A percentile compares a stretch with the other conserved stretches of the same genome.
Conservation (phyloP, 2,329 filamentous ascomycete species). For the Scytalidium sp. region DNA sequence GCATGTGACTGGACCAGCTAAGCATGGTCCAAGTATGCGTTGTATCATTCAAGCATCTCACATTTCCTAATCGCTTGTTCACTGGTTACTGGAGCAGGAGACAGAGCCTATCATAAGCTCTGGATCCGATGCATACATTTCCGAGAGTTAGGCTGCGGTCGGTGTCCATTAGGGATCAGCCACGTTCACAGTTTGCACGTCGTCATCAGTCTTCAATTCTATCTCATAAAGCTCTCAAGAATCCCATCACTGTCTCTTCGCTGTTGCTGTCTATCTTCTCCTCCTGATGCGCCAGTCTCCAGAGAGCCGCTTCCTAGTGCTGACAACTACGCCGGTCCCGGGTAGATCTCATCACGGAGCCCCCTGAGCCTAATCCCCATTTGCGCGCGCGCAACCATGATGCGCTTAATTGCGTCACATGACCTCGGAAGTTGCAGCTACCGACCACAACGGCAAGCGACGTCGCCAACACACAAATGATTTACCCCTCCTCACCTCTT, state of each 20-base stretch:
- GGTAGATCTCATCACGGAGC: conserved; percentile 15
- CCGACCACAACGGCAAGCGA: not conserved
- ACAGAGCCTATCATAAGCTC: conserved; percentile 27
- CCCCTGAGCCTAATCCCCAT: not conserved
- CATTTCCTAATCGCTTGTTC: conserved; percentile 28
- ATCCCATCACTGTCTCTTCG: not conserved
- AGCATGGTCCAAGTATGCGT: conserved; percentile 30
- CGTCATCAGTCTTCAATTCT: conserved; percentile 16
- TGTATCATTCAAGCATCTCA: conserved; percentile 31
- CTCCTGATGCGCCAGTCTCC: not conserved
- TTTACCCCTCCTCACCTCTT: not conserved
- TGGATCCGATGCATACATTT: conserved; percentile 21
- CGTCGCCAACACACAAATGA: not conserved
- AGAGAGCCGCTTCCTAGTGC: conserved; percentile 6
- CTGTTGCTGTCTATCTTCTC: not conserved
- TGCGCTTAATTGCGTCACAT: not conserved
- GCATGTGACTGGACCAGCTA: conserved; percentile 29
- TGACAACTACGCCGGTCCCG: conserved; percentile 13
- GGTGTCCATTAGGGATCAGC: conserved; percentile 29
- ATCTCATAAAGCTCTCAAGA: conserved; percentile 23
- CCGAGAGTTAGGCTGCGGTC: conserved; percentile 21
- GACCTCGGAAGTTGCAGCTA: not conserved
- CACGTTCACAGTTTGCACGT: conserved; percentile 28
- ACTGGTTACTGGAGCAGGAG: conserved; percentile 24
- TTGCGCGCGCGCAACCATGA: not conserved